phyloP scores from a whole-genome alignment of 345 rosid species.

The Eucalyptus cladocalyx region DNA sequence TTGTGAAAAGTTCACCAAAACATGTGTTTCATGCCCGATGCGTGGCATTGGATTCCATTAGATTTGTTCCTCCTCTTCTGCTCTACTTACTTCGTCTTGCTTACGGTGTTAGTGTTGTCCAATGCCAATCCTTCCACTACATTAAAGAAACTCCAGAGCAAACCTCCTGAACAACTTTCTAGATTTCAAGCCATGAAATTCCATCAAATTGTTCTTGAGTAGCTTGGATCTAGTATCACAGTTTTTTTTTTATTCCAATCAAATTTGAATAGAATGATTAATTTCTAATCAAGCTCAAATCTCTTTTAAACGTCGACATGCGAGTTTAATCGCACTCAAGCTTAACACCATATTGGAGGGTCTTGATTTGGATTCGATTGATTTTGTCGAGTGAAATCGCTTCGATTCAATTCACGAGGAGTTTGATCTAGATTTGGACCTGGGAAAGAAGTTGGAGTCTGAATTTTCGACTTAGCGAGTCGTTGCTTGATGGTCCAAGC shows the following conservation, averaged over 20 bases:
- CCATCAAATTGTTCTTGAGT: neutral
- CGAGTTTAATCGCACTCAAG: neutral
- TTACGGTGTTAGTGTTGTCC: rapidly evolving
- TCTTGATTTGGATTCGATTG: neutral
- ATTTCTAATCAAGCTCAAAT: neutral
- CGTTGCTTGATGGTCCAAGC: neutral
- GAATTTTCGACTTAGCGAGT: neutral
- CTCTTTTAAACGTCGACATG: neutral
- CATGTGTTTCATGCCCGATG: neutral
- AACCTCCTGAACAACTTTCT: neutral
- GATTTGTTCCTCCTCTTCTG: neutral
- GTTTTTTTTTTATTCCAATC: neutral
- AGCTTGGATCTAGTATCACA: neutral
- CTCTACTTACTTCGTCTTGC: neutral
- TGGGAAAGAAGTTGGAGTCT: too few species aligned
- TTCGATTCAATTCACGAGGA: rapidly evolving
- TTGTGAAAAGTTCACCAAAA: neutral
- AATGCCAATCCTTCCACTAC: rapidly evolving
- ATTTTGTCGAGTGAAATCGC: neutral
- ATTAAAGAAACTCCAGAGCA: neutral
- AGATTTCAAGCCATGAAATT: neutral
- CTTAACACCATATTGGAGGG: neutral
- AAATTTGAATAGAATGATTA: neutral
- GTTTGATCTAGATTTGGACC: neutral
- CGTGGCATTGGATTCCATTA: neutral